These are phyloP conservation scores for Podila horticola DNA, from an alignment of 192 early-diverging fungal genomes.

Conservation along the genomic window DNA sequence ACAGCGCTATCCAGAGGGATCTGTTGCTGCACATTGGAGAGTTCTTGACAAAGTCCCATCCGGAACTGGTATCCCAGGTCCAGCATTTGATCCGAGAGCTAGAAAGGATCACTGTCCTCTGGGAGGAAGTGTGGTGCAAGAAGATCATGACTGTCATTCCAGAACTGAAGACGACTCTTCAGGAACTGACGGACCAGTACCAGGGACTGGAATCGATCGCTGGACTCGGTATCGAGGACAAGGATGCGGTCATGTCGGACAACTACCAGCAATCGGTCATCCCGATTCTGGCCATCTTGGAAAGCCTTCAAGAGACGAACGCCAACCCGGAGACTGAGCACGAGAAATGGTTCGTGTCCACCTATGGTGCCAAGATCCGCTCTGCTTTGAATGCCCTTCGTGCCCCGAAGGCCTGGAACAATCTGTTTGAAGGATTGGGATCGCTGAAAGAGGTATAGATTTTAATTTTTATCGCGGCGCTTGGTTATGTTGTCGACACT, in stretches of 20 bases:
- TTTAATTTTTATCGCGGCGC: background rate
- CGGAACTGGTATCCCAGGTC: slow-evolving; percentile 62
- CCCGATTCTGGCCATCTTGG: slow-evolving; percentile 65
- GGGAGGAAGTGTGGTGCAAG: slow-evolving; percentile 87
- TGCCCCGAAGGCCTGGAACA: slow-evolving; percentile 53
- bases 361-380: slow-evolving; percentile 64
- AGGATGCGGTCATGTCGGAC: slow-evolving; percentile 56
- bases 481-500: background rate
- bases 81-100: slow-evolving; percentile 69
- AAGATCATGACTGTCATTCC: slow-evolving; percentile 63
- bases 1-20: slow-evolving; percentile 47
- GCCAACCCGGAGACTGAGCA: slow-evolving; percentile 55
- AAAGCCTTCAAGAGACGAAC: slow-evolving; percentile 60
- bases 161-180: slow-evolving; percentile 65
- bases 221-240: slow-evolving; percentile 48
- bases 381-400: slow-evolving; percentile 60
- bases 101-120: slow-evolving; percentile 77
- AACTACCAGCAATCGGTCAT: slow-evolving; percentile 66
- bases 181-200: slow-evolving; percentile 67
- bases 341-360: slow-evolving; percentile 73
- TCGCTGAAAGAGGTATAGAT: slow-evolving; percentile 66
- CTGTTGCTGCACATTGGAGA: slow-evolving; percentile 51
- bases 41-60: slow-evolving; percentile 49
- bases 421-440: slow-evolving; percentile 63
- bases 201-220: slow-evolving; percentile 58